Base-by-base conservation (phyloP, 768 basidiomycete genomes). In the Daedaleopsis sinensis region DNA sequence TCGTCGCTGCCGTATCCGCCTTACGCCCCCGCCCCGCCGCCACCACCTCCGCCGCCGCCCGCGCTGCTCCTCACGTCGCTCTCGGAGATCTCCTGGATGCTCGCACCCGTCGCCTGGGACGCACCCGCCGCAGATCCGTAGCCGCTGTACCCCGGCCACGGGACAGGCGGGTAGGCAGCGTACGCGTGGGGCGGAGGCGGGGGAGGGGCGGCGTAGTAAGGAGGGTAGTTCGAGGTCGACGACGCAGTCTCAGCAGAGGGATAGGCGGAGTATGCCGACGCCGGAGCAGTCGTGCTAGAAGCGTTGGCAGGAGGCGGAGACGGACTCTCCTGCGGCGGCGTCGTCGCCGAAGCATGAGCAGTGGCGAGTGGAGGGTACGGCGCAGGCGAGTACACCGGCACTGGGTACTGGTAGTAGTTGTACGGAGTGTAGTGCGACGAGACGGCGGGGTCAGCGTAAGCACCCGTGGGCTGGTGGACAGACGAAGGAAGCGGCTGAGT, bases 361-460 rank as follows among this genome's bases (percentile, higher is more conserved):
- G 27, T 32, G 27, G 27, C 27, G 11, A 62, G 57, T 10, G 57
- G 58, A 0, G 61, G 59, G 50, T 67, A 67, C 15, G 63, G 61
- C 16, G 59, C 52, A 16, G 67, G 57, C 16, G 61, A 59, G 50
- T 65, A 64, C 5, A 59, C 59, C 12, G 65, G 58, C 3, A 49
- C 42, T 7, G 55, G 58, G 24, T 67, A 67, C 32, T 57, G 62
- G 38, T 68, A 68, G 60, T 68, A 68, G 48, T 57, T 49, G 52
- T 68, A 68, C 3, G 61, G 54, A 9, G 61, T 12, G 37, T 68
- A 68, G 42, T 63, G 67, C 11, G 66, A 43, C 3, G 42, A 24
- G 24, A 59, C 57, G 23, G 27, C 36, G 5, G 57, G 49, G 24
- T 58, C 64, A 5, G 67, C 16, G 32, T 68, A 68, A 6, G 44